Conservation (phyloP, 2,329 filamentous ascomycete species). For the Nothopassalora personata region DNA sequence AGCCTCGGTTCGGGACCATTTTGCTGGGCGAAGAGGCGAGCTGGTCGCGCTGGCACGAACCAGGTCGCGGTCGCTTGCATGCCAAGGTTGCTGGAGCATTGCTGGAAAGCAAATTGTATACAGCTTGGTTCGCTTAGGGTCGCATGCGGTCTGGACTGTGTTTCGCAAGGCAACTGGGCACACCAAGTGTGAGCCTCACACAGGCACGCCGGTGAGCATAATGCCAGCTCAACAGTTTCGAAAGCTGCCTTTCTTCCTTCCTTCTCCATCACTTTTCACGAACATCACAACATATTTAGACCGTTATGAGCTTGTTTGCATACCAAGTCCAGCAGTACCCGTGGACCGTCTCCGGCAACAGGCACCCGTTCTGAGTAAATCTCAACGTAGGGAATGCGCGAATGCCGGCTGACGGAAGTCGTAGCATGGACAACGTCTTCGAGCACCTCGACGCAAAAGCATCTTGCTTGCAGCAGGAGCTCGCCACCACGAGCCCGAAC, state of each 20-base stretch:
- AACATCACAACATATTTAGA: neutral
- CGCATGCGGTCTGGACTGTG: neutral
- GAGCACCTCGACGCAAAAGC: conserved; percentile 15
- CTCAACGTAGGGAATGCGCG: neutral
- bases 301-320: conserved; percentile 3
- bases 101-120: neutral
- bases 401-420: neutral
- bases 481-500: neutral
- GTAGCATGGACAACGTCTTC: conserved; percentile 14
- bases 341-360: conserved; percentile 1
- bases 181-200: neutral
- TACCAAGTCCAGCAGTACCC: conserved; percentile 2
- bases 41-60: neutral
- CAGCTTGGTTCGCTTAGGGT: neutral
- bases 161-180: conserved; percentile 1
- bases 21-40: neutral
- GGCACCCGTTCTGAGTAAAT: conserved; percentile 1
- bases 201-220: neutral
- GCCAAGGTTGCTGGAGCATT: neutral
- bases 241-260: neutral
- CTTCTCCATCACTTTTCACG: neutral
- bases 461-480: conserved; percentile 11
- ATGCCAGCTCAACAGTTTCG: neutral
- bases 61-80: neutral
- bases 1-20: neutral